phyloP scores from a whole-genome alignment of 306 rosid genomes.

The Quercus engelmannii region DNA sequence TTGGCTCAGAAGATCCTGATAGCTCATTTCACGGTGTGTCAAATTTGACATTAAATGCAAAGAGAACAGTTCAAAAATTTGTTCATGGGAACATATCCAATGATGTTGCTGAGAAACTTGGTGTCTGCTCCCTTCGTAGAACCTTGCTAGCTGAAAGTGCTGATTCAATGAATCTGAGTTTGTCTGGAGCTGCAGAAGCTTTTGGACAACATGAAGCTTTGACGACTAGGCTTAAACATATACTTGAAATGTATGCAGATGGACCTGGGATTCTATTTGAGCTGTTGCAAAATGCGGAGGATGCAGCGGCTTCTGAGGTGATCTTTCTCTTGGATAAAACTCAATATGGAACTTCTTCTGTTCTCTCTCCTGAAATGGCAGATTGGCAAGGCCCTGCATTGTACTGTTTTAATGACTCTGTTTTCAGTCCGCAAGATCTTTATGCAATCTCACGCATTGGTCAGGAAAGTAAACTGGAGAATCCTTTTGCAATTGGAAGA shows the following conservation, averaged over 20 bases:
- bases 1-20: slow-evolving; percentile 66
- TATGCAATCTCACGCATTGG: slow-evolving; percentile 99
- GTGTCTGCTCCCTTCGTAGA: slow-evolving; percentile 91
- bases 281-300: slow-evolving; percentile 98
- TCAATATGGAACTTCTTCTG: slow-evolving; percentile 90
- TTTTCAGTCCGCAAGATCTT: slow-evolving; percentile 92
- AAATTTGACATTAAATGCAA: slow-evolving; percentile 48
- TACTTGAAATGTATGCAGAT: slow-evolving; percentile 99
- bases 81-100: slow-evolving; percentile 96
- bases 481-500: slow-evolving; percentile 96
- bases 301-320: slow-evolving; percentile 97
- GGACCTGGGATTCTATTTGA: slow-evolving; percentile 96
- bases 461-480: slow-evolving; percentile 98
- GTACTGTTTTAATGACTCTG: slow-evolving; percentile 87
- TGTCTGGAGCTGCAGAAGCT: slow-evolving; percentile 97
- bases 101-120: slow-evolving; percentile 95
- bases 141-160: slow-evolving; percentile 93
- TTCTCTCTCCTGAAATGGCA: slow-evolving; percentile 99
- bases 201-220: slow-evolving; percentile 98
- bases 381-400: slow-evolving; percentile 99
- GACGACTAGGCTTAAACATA: slow-evolving; percentile 96
- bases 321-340: slow-evolving; percentile 86
- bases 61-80: slow-evolving; percentile 71
- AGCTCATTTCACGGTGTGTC: slow-evolving; percentile 56
- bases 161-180: slow-evolving; percentile 90